Base-by-base conservation (phyloP, 2,329 filamentous ascomycete genomes). In the Fusarium papillatum region DNA sequence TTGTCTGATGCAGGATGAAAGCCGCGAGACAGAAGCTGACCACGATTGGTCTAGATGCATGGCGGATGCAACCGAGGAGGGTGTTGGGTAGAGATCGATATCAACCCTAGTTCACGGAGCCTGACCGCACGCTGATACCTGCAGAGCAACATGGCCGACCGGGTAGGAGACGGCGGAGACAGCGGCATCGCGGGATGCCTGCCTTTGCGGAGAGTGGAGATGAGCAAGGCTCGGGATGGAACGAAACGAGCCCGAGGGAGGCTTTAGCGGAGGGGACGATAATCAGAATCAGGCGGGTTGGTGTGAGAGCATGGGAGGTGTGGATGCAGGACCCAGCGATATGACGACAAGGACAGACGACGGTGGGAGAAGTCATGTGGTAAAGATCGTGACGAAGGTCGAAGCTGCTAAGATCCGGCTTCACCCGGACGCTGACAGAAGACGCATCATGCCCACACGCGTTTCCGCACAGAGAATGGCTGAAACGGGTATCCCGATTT, bases 341-440 rank as follows among this genome's bases (percentile, higher is more conserved):
- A 74, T 69, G 66, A 71, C 22, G 65, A 65, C 50, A 50, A 43
- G 29, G 34, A 24, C 61, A 64, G 66, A 71, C 66, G 73, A 64
- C 50, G 41, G 64, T 63, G 38, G 69, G 48, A 26, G 39, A 74
- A 71, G 74, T 76, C 74, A 76, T 76, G 74, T 77, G 74, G 74
- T 64, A 75, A 76, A 76, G 71, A 72, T 70, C 68, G 74, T 76
- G 74, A 76, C 72, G 68, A 76, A 65, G 62, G 62, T 46, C 69
- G 53, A 68, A 50, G 31, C 64, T 64, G 71, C 65, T 69, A 53
- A 34, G 48, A 74, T 64, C 74, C 71, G 74, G 48, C 66, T 76
- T 76, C 64, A 66, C 65, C 74, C 74, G 74, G 61, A n/a, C 39
- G 60, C 64, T 75, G 66, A 59, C 46, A 29, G 36, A 34, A 72